These are phyloP conservation scores for Lineolata rhizophorae DNA, from an alignment of 495 filamentous ascomycete species.

Conservation along the genomic window DNA sequence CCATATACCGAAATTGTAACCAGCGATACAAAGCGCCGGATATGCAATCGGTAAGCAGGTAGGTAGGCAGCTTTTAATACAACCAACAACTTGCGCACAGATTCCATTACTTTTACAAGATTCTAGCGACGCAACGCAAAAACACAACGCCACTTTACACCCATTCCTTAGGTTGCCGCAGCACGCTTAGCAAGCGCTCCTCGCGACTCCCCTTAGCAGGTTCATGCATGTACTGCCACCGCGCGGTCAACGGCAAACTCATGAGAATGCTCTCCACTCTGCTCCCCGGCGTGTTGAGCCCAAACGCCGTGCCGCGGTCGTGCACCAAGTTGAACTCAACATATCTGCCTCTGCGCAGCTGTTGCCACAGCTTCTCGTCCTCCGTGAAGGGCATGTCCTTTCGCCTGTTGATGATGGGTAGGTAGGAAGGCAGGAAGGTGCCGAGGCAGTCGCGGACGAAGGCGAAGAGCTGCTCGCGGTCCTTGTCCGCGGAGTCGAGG, in stretches of 20 bases:
- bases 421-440: slow-evolving; percentile 77
- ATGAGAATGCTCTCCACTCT: slow-evolving; percentile 93
- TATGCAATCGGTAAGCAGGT: no score
- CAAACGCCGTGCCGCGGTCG: slow-evolving; percentile 89
- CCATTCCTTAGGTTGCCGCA: slow-evolving; percentile 79
- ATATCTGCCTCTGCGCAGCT: slow-evolving; percentile 76
- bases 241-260: slow-evolving; percentile 82
- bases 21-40: no score
- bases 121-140: no score
- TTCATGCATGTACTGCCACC: slow-evolving; percentile 90
- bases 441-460: slow-evolving; percentile 69
- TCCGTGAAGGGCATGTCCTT: slow-evolving; percentile 82
- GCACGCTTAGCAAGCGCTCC: slow-evolving; percentile 54
- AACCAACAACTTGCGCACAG: no score
- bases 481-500: slow-evolving; percentile 65
- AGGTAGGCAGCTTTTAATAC: no score
- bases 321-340: slow-evolving; percentile 98
- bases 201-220: slow-evolving; percentile 53
- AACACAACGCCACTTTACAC: no score
- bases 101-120: no score
- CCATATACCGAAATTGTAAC: no score
- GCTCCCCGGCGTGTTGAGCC: slow-evolving; percentile 76
- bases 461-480: slow-evolving; percentile 78
- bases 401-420: slow-evolving; percentile 66
- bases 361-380: slow-evolving; percentile 86